Evolutionary conservation across 352 stramenopile genomes (phyloP).

Genomic region (Globisporangium camurandrum): DNA sequence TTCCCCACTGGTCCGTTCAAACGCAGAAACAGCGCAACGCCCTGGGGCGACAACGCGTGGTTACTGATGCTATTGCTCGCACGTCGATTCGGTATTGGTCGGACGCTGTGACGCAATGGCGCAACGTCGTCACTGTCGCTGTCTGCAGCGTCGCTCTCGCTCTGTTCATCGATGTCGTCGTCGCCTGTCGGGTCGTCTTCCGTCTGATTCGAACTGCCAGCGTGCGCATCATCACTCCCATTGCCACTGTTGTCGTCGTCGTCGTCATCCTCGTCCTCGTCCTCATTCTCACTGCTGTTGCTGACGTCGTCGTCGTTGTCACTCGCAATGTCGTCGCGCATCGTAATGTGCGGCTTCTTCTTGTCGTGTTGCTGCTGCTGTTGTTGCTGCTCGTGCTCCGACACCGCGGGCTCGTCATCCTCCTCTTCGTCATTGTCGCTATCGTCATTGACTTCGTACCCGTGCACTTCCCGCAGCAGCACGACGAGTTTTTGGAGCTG

Average conservation of each 20-base stretch:
- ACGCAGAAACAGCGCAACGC: neutral
- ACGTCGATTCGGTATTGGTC: too few relatives aligned
- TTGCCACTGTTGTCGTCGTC: slow-evolving; percentile 12
- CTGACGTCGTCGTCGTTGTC: slow-evolving; percentile 15
- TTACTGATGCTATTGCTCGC: neutral
- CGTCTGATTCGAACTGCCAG: slow-evolving; percentile 36
- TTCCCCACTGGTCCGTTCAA: neutral
- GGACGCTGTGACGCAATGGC: neutral
- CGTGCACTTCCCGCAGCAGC: slow-evolving; percentile 21
- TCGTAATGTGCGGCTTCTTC: too few relatives aligned
- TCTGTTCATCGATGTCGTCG: slow-evolving; percentile 5
- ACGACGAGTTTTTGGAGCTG: slow-evolving; percentile 35
- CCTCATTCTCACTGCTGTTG: slow-evolving; percentile 2
- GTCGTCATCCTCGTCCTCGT: slow-evolving; percentile 13
- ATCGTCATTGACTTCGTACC: too few relatives aligned
- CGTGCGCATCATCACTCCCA: slow-evolving; percentile 3
- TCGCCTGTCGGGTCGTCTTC: slow-evolving; percentile 21
- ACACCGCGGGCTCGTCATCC: slow-evolving; percentile 23
- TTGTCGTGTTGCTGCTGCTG: too few relatives aligned
- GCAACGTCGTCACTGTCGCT: slow-evolving; percentile 2
- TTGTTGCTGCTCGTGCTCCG: slow-evolving; percentile 20
- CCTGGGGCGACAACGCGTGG: neutral
- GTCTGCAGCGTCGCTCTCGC: neutral
- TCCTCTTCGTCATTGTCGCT: too few relatives aligned
- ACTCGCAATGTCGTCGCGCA: slow-evolving; percentile 13